A percentile compares a stretch with the other conserved stretches of the same genome.
These are phyloP conservation scores for Epichloe amarillans DNA, from an alignment of 2,329 filamentous ascomycete species.

Conservation along the genomic window DNA sequence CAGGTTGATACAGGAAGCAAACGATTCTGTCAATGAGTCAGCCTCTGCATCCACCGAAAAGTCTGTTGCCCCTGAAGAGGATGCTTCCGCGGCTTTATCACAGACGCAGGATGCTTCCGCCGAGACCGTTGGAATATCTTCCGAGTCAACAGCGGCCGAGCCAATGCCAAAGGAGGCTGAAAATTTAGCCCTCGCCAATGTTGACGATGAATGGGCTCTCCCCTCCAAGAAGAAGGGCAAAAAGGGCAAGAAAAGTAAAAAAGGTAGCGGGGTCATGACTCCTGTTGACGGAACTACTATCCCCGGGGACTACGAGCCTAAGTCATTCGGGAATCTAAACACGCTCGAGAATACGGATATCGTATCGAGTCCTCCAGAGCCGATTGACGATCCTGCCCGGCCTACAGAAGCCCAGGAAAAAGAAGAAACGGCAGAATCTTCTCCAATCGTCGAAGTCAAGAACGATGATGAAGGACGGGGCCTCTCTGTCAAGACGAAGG, in stretches of 20 bases:
- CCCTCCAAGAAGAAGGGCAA: slow-evolving; percentile 2
- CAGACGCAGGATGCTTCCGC: background rate
- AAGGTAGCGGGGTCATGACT: background rate
- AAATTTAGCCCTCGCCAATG: background rate
- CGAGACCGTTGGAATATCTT: background rate
- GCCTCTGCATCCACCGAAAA: background rate
- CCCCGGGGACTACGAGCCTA: background rate
- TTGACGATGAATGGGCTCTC: slow-evolving; percentile 2
- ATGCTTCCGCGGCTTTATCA: background rate
- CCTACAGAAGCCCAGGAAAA: background rate
- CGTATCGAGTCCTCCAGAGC: background rate
- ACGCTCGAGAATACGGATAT: background rate
- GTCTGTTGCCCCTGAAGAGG: background rate
- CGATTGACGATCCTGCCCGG: background rate
- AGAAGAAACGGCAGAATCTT: background rate
- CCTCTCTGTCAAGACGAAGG: slow-evolving; percentile 29
- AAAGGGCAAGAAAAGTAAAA: slow-evolving; percentile 4
- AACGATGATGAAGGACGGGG: slow-evolving; percentile 14
- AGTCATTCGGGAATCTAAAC: background rate
- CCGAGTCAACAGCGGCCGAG: background rate
- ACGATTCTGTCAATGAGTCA: background rate
- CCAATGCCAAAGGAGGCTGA: background rate
- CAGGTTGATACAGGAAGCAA: background rate
- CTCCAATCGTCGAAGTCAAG: slow-evolving; percentile 4
- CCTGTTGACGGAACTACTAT: background rate